A percentile compares a stretch with the other conserved stretches of the same genome.
These are phyloP conservation scores for Trametes sp. DNA, from an alignment of 1,284 basidiomycete genomes.

Conservation along the genomic window DNA sequence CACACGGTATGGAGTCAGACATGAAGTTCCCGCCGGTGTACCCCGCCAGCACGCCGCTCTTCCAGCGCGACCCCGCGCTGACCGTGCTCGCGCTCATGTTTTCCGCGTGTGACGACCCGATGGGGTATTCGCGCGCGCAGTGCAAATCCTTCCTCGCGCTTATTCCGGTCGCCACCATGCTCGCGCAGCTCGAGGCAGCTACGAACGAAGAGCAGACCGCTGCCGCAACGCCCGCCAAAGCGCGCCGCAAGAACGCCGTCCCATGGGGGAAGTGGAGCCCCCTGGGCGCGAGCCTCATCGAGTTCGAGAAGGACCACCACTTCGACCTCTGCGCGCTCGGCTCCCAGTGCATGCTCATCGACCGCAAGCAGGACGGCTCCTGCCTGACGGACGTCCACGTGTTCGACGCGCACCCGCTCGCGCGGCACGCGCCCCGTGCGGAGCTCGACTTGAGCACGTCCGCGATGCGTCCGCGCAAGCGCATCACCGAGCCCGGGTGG, in stretches of 20 bases:
- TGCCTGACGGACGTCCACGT: neutral
- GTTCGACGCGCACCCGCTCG: constrained; percentile 12
- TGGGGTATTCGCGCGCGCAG: neutral
- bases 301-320: neutral
- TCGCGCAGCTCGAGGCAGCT: neutral
- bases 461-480: neutral
- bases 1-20: constrained; percentile 5
- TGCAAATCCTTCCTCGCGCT: constrained; percentile 14
- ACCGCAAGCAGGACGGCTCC: neutral
- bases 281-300: constrained; percentile 3
- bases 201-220: neutral
- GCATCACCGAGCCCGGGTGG: constrained; percentile 2
- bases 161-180: constrained; percentile 5
- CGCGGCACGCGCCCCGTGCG: neutral
- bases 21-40: neutral
- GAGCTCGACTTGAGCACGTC: neutral
- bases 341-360: constrained; percentile 2
- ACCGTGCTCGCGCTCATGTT: constrained; percentile 6
- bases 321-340: neutral
- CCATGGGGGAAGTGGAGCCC: constrained; percentile 13
- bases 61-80: constrained; percentile 8
- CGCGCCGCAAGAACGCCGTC: neutral
- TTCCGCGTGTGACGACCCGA: neutral
- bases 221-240: neutral
- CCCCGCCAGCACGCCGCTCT: neutral